Evolutionary conservation across 495 filamentous ascomycete genomes (phyloP).

Genomic region (Podospora sp.): DNA sequence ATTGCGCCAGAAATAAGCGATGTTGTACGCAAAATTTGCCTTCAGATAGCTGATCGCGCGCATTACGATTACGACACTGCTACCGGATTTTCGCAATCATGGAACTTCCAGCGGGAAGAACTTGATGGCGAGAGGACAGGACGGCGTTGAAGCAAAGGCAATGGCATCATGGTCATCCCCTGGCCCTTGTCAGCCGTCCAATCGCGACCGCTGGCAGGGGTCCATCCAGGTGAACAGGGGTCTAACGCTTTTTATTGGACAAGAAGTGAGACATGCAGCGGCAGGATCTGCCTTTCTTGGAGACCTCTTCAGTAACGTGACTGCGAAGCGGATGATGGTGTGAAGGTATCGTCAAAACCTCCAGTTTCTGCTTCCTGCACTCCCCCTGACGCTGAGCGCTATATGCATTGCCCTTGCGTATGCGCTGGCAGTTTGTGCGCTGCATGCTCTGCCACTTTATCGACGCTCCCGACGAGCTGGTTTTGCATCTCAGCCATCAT

Average conservation of each 20-base stretch:
- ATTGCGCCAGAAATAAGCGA: slow-evolving; percentile 8
- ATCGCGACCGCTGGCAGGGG: slow-evolving; percentile 40
- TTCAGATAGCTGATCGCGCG: not conserved
- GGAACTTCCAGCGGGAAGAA: not conserved
- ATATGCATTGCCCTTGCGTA: not conserved
- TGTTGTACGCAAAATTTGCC: not conserved
- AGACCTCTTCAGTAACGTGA: slow-evolving; percentile 47
- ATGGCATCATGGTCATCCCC: slow-evolving; percentile 33
- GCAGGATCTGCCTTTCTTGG: slow-evolving; percentile 38
- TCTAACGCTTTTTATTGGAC: slow-evolving; percentile 40
- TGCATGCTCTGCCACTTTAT: slow-evolving; percentile 13
- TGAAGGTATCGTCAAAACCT: slow-evolving; percentile 36
- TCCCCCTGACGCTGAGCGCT: not conserved
- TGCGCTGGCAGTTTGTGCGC: not conserved
- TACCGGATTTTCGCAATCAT: slow-evolving; percentile 3
- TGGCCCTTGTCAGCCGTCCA: slow-evolving; percentile 31
- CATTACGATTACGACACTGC: slow-evolving; percentile 9
- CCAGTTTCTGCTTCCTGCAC: not conserved
- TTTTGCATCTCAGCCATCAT: slow-evolving; percentile 4
- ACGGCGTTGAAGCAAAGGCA: slow-evolving; percentile 5
- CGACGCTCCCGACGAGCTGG: slow-evolving; percentile 2
- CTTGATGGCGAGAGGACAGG: slow-evolving; percentile 7
- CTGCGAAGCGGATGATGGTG: slow-evolving; percentile 39
- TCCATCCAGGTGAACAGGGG: slow-evolving; percentile 40
- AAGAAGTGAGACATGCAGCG: slow-evolving; percentile 33